phyloP scores from a whole-genome alignment of 1,139 yeast genomes.

The Candida glucosophila region DNA sequence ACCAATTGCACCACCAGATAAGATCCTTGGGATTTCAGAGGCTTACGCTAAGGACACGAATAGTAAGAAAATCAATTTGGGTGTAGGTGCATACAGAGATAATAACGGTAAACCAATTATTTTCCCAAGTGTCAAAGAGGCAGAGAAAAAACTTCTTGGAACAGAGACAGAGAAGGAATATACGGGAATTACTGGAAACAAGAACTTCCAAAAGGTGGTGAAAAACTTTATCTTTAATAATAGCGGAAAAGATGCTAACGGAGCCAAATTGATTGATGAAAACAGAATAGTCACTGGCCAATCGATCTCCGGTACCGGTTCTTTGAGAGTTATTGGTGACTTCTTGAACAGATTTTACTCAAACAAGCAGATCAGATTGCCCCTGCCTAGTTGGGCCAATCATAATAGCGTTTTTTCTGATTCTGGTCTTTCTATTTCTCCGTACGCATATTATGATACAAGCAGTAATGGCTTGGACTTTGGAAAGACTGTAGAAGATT shows the following conservation, averaged over 20 bases:
- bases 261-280: slow-evolving; percentile 36
- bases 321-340: slow-evolving; percentile 48
- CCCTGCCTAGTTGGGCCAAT: slow-evolving; percentile 74
- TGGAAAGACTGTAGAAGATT: slow-evolving; percentile 38
- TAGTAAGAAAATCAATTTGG: slow-evolving; percentile 37
- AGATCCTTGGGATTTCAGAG: slow-evolving; percentile 60
- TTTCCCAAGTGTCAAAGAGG: slow-evolving; percentile 41
- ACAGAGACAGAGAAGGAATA: slow-evolving; percentile 48
- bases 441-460: slow-evolving; percentile 46
- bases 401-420: slow-evolving; percentile 51
- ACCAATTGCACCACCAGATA: slow-evolving; percentile 66
- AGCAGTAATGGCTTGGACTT: slow-evolving; percentile 45
- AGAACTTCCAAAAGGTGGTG: slow-evolving; percentile 39
- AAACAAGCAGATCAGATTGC: slow-evolving; percentile 42
- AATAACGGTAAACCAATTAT: slow-evolving; percentile 39
- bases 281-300: slow-evolving; percentile 48
- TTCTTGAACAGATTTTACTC: slow-evolving; percentile 42
- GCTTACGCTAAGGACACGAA: slow-evolving; percentile 36
- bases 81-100: slow-evolving; percentile 45
- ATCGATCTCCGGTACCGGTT: slow-evolving; percentile 55
- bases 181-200: slow-evolving; percentile 46
- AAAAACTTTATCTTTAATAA: slow-evolving; percentile 44
- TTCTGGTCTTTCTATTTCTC: slow-evolving; percentile 37
- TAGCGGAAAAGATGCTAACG: slow-evolving; percentile 39
- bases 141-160: slow-evolving; percentile 31